Conservation (phyloP, 2,329 filamentous ascomycete genomes). For the Stromatinia cepivora region DNA sequence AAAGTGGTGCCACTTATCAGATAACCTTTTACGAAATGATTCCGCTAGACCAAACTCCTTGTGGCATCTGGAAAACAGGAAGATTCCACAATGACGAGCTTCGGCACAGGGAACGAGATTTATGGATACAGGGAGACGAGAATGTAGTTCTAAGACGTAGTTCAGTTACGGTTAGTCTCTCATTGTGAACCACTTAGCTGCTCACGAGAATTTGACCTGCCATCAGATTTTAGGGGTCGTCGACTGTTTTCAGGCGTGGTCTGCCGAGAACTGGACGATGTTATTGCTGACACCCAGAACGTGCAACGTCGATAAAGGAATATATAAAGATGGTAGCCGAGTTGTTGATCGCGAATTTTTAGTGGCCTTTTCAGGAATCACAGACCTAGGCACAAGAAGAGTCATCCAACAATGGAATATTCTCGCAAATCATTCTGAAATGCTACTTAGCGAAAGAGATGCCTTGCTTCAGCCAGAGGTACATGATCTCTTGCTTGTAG, state of each 20-base stretch:
- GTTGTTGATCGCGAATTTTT: neutral
- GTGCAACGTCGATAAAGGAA: rapidly evolving
- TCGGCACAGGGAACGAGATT: too few relatives aligned
- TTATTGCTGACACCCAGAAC: neutral
- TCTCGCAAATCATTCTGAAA: neutral
- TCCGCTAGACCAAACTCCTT: rapidly evolving
- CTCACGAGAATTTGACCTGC: rapidly evolving
- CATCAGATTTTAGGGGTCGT: neutral
- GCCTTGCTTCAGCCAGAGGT: neutral
- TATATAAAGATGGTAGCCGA: neutral
- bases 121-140: too few relatives aligned
- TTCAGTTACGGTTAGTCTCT: neutral
- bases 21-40: neutral
- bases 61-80: neutral
- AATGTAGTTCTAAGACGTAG: neutral
- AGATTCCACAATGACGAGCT: neutral
- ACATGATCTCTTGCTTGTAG: neutral
- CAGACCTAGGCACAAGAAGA: neutral
- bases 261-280: neutral
- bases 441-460: neutral
- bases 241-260: rapidly evolving
- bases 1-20: neutral
- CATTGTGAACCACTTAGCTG: neutral
- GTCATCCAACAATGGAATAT: neutral
- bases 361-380: neutral